These are phyloP conservation scores for Pyrus hybrid DNA, from an alignment of 331 rosid species.

Conservation along the genomic window DNA sequence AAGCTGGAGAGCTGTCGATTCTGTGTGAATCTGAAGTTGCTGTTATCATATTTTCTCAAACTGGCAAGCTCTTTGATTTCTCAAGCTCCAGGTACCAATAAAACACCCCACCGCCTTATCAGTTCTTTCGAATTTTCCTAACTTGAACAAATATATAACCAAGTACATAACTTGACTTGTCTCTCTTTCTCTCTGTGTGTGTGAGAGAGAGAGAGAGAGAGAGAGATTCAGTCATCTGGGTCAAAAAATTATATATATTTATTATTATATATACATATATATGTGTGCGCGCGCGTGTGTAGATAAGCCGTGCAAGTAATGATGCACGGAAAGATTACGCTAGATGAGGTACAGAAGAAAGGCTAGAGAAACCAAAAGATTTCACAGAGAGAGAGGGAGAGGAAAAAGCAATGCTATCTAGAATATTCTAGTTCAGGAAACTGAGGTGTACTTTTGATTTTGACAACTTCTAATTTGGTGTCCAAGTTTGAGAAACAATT, in stretches of 20 bases:
- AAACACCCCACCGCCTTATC: not conserved
- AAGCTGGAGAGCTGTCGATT: constrained; percentile 56
- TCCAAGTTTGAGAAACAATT: not conserved
- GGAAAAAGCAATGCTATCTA: not conserved
- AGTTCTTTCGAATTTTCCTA: not conserved
- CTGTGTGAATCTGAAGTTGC: constrained; percentile 21
- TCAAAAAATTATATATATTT: not conserved
- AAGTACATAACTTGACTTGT: not conserved
- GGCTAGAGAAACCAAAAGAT: not conserved
- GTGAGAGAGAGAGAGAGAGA: not conserved
- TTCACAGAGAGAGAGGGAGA: not conserved
- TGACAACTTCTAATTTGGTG: not conserved
- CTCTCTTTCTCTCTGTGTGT: not conserved
- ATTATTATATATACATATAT: no score
- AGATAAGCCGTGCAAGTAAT: no score
- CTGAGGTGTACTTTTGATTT: not conserved
- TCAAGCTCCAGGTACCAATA: constrained; percentile 44
- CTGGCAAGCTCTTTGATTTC: constrained; percentile 50
- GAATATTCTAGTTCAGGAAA: not conserved
- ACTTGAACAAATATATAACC: not conserved
- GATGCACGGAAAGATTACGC: not conserved
- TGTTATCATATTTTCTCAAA: constrained; percentile 56
- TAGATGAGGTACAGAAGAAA: not conserved
- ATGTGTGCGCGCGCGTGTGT: no score
- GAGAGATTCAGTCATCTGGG: not conserved